Percentiles rank a stretch among this genome's conserved stretches.
Evolutionary conservation across 306 rosid species (phyloP).

Genomic region (Spatholobus suberectus): DNA sequence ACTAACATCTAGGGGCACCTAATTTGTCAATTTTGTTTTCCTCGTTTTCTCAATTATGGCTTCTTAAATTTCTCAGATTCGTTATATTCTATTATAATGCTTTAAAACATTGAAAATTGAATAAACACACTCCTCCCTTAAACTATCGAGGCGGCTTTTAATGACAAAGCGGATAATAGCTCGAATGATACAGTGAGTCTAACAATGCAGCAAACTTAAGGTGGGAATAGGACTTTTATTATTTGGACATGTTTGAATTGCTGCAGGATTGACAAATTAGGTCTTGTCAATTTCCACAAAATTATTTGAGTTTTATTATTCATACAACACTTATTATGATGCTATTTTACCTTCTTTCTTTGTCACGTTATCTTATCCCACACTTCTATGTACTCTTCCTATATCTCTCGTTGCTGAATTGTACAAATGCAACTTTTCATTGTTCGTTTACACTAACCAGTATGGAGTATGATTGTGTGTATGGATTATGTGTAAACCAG

Average conservation of each 20-base stretch:
- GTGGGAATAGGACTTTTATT: background rate
- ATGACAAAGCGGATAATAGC: too few species aligned
- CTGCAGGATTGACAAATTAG: conserved; percentile 1
- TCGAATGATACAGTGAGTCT: too few species aligned
- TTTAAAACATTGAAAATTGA: background rate
- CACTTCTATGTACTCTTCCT: background rate
- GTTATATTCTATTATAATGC: background rate
- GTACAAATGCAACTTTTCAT: background rate
- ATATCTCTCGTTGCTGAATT: background rate
- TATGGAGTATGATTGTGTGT: background rate
- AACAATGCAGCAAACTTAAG: too few species aligned
- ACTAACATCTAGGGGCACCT: background rate
- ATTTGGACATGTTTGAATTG: background rate
- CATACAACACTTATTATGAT: background rate
- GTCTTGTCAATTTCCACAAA: background rate
- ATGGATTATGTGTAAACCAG: background rate
- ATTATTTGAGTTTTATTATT: background rate
- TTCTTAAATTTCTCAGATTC: background rate
- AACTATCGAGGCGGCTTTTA: too few species aligned
- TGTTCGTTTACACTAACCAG: background rate
- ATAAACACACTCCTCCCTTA: too few species aligned
- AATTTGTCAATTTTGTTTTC: conserved; percentile 7
- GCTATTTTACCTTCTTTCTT: background rate
- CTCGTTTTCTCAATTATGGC: background rate
- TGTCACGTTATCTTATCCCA: background rate